Evolutionary conservation across 345 rosid genomes (phyloP), one percentile per base, ranked within the genome.

Genomic region (Jatropha curcas): DNA sequence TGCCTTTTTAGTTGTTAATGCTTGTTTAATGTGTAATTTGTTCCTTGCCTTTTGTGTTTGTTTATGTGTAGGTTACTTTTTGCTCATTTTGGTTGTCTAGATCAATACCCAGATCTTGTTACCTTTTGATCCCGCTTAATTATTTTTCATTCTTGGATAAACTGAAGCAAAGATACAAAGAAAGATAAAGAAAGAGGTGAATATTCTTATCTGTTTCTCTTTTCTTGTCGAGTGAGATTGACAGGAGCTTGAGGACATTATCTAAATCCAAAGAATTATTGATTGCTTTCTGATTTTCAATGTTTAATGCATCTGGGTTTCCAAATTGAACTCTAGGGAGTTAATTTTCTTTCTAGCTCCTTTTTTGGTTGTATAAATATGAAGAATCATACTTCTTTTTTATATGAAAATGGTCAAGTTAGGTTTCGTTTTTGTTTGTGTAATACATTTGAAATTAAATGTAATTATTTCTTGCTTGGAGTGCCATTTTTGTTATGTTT

Each of bases 31-130:
- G 4, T 52, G 17, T 34, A 31, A 1, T 53, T 53, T 63, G 52
- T 52, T 52, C 12, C 63, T 30, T 69, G 66, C 27, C n/a, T 71
- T 68, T 63, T 67, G 9, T 76, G 28, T 72, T 9, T 67, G 60
- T 68, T 17, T 35, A 30, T 58, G 58, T 59, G 74, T 74, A 65
- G 81, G 74, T 37, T 58, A 53, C 66, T 82, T 34, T n/a, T 69
- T 61, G 66, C 57, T 61, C 69, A 71, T n/a, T 34, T 70, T 78
- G 79, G 74, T 46, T 73, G 45, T 73, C 20, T 52, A 68, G 84
- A 82, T 80, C 82, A 17, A 82, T 64, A 72, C 70, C 77, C 80
- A 65, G 86, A 85, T 82, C 86, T 82, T 80, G 71, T 56, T 56
- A 9, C 20, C 57, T 56, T 80, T 71, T 74, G 83, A 82, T 80